Evolutionary conservation across 2,329 filamentous ascomycete genomes (phyloP), one percentile per base, ranked within the genome.

Genomic region (Fusarium euwallaceae): DNA sequence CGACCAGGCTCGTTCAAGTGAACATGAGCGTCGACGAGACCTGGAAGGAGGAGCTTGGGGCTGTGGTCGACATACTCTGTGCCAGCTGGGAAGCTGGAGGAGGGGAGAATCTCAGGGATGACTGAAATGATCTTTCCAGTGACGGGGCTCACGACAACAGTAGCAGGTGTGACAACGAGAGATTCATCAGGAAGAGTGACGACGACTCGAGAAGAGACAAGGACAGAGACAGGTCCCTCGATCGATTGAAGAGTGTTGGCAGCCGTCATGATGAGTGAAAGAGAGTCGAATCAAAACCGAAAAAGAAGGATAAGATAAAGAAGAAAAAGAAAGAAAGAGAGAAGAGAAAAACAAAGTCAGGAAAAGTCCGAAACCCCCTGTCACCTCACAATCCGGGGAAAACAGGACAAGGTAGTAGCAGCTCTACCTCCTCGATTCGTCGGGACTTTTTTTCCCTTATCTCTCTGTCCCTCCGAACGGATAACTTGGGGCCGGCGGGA

Each of bases 1-100:
- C 97, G 91, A 48, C 97, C 97, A 1, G 97, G 97, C 85, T 99
- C 97, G 80, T 98, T 98, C 78, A 98, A 90, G 85, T 99, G 97
- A 41, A 99, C 97, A 82, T 99, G 97, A 39, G 97, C 96, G 82
- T 99, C 97, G 20, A 99, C 96, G 34, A 99, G 88, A 22, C 97
- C 97, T 0, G 97, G 97, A 37, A 98, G 88, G 43, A 99, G 87
- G 56, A 98, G 88, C 83, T 92, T 90, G 12, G 96, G 95, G 24
- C 93, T 94, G 84, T 98, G 92, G 86, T 99, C 92, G 76, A 90
- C 88, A 83, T 98, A 98, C 7, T 88, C 87, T 9, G 92, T 92
- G 43, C 90, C 91, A 0, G 88, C 80, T 1, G 95, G 93, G 82
- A 98, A 98, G 48, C 91, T 89, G 7, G 90, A 89, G n/a, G 85